These are phyloP conservation scores for Mycena galopus DNA, from an alignment of 768 basidiomycete genomes.

Conservation along the genomic window DNA sequence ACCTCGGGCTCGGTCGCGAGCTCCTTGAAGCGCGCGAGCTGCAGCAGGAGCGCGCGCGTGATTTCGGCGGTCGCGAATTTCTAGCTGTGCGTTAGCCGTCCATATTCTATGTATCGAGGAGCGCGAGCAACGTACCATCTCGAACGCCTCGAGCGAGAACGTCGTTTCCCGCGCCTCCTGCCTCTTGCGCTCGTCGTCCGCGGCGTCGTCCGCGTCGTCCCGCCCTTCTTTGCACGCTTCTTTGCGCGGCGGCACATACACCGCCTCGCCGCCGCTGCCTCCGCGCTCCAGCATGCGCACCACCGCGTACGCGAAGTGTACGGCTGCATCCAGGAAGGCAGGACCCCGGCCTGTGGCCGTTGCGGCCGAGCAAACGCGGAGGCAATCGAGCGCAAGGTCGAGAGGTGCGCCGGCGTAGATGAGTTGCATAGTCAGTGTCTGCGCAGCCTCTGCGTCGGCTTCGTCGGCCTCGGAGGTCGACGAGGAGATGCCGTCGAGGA, in stretches of 20 bases:
- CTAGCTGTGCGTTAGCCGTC: constrained; percentile 55
- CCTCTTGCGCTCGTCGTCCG: constrained; percentile 73
- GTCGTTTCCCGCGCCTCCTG: constrained; percentile 84
- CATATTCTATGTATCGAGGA: constrained; percentile 8
- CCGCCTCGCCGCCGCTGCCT: constrained; percentile 78
- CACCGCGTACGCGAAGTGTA: constrained; percentile 88
- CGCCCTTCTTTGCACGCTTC: constrained; percentile 59
- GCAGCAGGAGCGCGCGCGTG: constrained; percentile 84
- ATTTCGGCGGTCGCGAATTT: constrained; percentile 92
- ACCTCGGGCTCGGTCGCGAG: constrained; percentile 78
- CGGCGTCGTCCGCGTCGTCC: constrained; percentile 77
- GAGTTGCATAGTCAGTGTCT: constrained; percentile 87
- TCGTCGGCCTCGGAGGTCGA: constrained; percentile 28
- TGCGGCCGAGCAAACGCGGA: constrained; percentile 84
- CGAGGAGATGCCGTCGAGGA: constrained; percentile 86
- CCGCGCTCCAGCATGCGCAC: constrained; percentile 91
- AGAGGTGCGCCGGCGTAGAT: constrained; percentile 97
- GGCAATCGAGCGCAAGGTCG: constrained; percentile 85
- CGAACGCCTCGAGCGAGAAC: constrained; percentile 93
- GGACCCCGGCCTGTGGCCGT: constrained; percentile 67
- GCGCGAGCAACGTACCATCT: constrained; percentile 69
- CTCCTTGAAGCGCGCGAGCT: constrained; percentile 87
- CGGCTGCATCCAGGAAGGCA: constrained; percentile 88
- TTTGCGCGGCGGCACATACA: constrained; percentile 80
- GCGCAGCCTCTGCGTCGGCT: constrained; percentile 72